These are phyloP conservation scores for Meripilus lineatus DNA, from an alignment of 1,284 basidiomycete species.

Conservation along the genomic window DNA sequence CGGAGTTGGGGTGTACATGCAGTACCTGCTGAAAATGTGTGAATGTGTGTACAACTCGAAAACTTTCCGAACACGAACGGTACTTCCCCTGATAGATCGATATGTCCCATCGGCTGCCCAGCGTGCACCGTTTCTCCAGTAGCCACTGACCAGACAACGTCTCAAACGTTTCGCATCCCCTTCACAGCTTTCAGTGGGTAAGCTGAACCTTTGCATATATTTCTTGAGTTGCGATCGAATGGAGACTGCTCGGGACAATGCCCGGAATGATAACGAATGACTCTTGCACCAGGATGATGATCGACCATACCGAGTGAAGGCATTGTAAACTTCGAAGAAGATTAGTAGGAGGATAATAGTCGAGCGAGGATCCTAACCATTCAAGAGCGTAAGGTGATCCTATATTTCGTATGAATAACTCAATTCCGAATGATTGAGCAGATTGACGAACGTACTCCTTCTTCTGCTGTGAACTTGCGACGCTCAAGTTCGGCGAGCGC, in stretches of 20 bases:
- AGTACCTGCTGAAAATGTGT: slow-evolving; percentile 50
- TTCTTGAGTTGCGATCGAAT: slow-evolving; percentile 92
- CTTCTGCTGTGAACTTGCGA: slow-evolving; percentile 93
- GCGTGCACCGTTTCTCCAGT: slow-evolving; percentile 90
- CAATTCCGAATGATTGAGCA: not conserved
- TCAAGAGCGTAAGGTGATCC: slow-evolving; percentile 91
- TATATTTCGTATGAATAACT: slow-evolving; percentile 22
- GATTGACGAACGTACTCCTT: slow-evolving; percentile 62
- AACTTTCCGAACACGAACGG: slow-evolving; percentile 48
- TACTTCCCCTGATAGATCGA: slow-evolving; percentile 75
- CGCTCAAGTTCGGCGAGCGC: slow-evolving; percentile 86
- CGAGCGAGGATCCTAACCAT: slow-evolving; percentile 48
- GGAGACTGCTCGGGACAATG: slow-evolving; percentile 86
- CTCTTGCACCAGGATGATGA: slow-evolving; percentile 88
- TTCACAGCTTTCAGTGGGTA: slow-evolving; percentile 77
- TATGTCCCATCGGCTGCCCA: slow-evolving; percentile 91
- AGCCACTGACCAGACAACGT: slow-evolving; percentile 85
- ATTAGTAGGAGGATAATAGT: slow-evolving; percentile 2
- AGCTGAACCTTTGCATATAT: slow-evolving; percentile 84
- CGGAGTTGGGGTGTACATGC: slow-evolving; percentile 90
- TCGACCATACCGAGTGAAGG: slow-evolving; percentile 79
- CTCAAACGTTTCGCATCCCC: slow-evolving; percentile 78
- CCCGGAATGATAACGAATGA: slow-evolving; percentile 91
- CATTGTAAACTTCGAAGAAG: slow-evolving; percentile 73
- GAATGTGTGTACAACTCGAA: no score